Base-by-base conservation (phyloP, 768 basidiomycete genomes). In the Suillus americanus region DNA sequence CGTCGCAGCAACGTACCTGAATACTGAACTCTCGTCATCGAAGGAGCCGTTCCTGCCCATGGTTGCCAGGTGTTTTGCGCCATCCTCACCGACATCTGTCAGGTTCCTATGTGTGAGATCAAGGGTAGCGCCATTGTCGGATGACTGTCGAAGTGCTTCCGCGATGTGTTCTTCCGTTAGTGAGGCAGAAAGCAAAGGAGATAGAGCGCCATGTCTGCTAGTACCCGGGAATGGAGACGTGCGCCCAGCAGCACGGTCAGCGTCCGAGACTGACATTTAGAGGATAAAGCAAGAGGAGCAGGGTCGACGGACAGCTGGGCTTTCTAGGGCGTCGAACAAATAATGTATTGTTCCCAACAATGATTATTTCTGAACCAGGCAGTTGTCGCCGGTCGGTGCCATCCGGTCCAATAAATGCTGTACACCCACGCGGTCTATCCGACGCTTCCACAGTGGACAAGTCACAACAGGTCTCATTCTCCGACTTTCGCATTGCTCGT, bases 61-160 rank as follows among this genome's bases (percentile, higher is more conserved):
- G 35, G 80, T 82, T 18, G 87, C 87, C n/a, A 99, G 85, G 69
- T 90, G 88, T 68, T 90, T 84, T 9, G 88, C 90, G n/a, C 90
- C 90, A 50, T 83, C 82, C 67, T 87, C 85, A 10, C 88, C 88
- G 48, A 98, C 84, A 65, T 94, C 89, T 12, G 88, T 86, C 43
- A 98, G 79, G 51, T 83, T 84, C 77, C 90, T 85, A 76, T 93
- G 90, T 65, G 91, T 87, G 57, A 99, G 84, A 72, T 94, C 88
- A 63, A 99, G 81, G 7, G 95, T 97, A 64, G 86, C 86, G 9
- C 95, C 94, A 61, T 82, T 79, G 79, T 98, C 95, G 8, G 83
- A 77, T 51, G 92, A 94, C 64, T 78, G 82, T 57, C 79, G 74
- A 25, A 91, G 73, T 30, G 91, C 92, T 45, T 92, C 86, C 12